Conservation (phyloP, 75 land plant species). For the Picea glauca region DNA sequence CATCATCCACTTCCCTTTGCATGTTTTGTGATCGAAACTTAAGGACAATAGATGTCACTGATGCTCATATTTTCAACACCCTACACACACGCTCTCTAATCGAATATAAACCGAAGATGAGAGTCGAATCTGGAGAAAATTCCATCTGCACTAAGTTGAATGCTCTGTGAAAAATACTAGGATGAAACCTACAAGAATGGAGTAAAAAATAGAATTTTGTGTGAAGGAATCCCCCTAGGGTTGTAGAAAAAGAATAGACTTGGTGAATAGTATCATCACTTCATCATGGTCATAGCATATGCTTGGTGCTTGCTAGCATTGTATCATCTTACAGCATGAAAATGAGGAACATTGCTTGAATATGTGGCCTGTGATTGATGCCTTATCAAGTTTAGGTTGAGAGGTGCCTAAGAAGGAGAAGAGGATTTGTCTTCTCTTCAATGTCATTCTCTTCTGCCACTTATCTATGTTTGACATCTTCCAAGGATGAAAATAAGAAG, state of each 20-base stretch:
- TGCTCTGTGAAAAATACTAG: constrained; percentile 64
- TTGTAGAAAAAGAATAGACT: constrained; percentile 61
- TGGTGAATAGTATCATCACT: constrained; percentile 34
- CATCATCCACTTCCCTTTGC: no score
- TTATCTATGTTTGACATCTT: constrained; percentile 21
- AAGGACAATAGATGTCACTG: no score
- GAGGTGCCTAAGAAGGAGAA: constrained; percentile 63
- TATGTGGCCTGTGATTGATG: constrained; percentile 29
- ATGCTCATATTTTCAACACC: no score
- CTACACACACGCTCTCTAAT: no score
- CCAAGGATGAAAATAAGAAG: no score
- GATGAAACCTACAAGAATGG: constrained; percentile 69
- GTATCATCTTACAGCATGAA: constrained; percentile 18
- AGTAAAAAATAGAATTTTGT: constrained; percentile 65
- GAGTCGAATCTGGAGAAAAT: no score
- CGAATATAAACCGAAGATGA: no score
- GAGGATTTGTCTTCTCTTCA: constrained; percentile 20
- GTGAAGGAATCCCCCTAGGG: constrained; percentile 72
- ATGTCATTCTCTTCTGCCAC: constrained; percentile 44
- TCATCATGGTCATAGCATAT: constrained; percentile 32
- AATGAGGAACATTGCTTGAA: constrained; percentile 36
- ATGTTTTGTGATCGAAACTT: no score
- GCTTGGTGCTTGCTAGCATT: constrained; percentile 24
- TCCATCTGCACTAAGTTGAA: constrained; percentile 24
- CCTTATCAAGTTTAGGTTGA: not conserved